Percentiles rank a stretch among this genome's conserved stretches.
phyloP scores from a whole-genome alignment of 208 protist species.

The Leishmania martiniquensis region DNA sequence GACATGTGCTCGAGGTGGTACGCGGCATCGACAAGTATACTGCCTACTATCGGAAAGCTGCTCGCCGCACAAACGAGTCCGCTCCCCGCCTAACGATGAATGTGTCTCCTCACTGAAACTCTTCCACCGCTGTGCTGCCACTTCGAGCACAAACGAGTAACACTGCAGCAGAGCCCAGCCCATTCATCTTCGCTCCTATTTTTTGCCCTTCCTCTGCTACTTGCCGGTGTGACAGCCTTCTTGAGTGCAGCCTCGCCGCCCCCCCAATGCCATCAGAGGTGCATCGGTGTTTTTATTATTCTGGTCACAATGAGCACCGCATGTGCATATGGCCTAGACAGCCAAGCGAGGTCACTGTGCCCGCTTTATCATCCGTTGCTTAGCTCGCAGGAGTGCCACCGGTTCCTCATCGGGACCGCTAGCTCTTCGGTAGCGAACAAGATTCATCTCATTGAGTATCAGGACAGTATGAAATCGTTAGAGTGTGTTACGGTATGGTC shows the following conservation, averaged over 20 bases:
- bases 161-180: neutral
- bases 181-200: neutral
- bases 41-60: neutral
- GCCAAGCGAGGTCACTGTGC: constrained; percentile 50
- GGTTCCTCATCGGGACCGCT: constrained; percentile 75
- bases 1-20: neutral
- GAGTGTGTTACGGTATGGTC: constrained; percentile 71
- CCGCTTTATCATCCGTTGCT: constrained; percentile 61
- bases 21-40: neutral
- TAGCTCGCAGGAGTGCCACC: constrained; percentile 42
- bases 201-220: neutral
- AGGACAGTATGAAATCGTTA: constrained; percentile 60
- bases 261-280: neutral
- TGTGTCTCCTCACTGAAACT: neutral
- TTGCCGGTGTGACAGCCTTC: neutral
- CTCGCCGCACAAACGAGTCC: neutral
- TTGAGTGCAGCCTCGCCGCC: neutral
- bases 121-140: neutral
- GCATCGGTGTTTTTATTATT: neutral
- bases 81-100: neutral
- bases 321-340: constrained; percentile 66
- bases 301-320: constrained; percentile 35
- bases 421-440: constrained; percentile 61
- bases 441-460: constrained; percentile 77
- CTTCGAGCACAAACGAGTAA: neutral